Conservation (phyloP, 2,329 filamentous ascomycete species). For the Myotisia sp. region DNA sequence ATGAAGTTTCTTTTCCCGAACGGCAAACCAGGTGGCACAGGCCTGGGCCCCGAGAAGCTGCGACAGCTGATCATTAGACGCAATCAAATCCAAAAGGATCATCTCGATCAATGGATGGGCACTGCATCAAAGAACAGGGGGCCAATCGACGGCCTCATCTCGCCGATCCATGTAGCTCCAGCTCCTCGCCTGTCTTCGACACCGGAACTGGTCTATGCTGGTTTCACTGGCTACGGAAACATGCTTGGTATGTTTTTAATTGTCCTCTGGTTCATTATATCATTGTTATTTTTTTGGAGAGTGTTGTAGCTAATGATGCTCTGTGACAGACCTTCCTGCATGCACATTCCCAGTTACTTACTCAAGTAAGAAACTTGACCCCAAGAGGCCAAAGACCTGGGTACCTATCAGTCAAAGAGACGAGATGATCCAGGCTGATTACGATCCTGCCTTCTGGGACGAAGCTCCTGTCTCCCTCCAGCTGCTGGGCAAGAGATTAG, state of each 20-base stretch:
- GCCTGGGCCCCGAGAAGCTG: constrained; percentile 17
- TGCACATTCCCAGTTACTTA: constrained; percentile 15
- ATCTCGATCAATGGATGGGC: constrained; percentile 14
- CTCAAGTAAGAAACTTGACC: constrained; percentile 13
- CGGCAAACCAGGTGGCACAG: background rate
- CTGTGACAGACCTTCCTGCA: constrained; percentile 16
- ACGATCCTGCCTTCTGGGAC: constrained; percentile 19
- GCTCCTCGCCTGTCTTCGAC: constrained; percentile 14
- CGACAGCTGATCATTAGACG: constrained; percentile 17
- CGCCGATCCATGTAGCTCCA: constrained; percentile 10
- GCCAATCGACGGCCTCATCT: constrained; percentile 13
- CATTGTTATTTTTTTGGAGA: background rate
- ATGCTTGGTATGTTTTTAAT: constrained; percentile 15
- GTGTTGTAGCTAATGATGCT: constrained; percentile 4
- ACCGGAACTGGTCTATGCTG: constrained; percentile 16
- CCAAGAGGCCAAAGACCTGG: constrained; percentile 15
- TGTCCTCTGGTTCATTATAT: background rate
- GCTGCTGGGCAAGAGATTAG: constrained; percentile 16
- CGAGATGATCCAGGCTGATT: constrained; percentile 17
- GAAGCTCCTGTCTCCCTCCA: constrained; percentile 20
- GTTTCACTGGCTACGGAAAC: constrained; percentile 18
- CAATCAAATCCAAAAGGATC: constrained; percentile 15
- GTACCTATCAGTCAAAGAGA: constrained; percentile 20
- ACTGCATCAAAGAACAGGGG: constrained; percentile 10
- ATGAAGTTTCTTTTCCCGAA: constrained; percentile 8